phyloP scores from a whole-genome alignment of 306 rosid species.

The Castanospermum australe region DNA sequence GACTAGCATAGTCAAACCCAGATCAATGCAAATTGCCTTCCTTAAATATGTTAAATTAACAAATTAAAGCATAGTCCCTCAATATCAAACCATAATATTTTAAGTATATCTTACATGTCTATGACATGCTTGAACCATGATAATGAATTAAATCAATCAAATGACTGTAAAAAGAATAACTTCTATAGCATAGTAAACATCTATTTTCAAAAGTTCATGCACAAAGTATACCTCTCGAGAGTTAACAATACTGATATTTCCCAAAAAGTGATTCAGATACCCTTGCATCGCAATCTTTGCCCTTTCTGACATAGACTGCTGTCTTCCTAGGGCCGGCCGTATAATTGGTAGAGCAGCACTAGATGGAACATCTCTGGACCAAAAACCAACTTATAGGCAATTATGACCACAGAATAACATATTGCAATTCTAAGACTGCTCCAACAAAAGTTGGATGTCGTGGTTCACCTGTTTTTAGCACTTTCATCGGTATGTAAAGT shows the following conservation, averaged over 20 bases:
- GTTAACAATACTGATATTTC: conserved; percentile 88
- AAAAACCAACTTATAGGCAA: conserved; percentile 37
- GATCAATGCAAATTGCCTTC: background rate
- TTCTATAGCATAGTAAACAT: conserved; percentile 12
- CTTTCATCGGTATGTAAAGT: conserved; percentile 71
- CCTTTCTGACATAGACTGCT: conserved; percentile 87
- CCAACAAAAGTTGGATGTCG: background rate
- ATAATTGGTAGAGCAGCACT: conserved; percentile 95
- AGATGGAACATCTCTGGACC: conserved; percentile 95
- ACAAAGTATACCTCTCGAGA: conserved; percentile 83
- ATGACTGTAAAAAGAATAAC: background rate
- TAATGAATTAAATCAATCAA: background rate
- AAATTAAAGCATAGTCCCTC: background rate
- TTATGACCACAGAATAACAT: conserved; percentile 19
- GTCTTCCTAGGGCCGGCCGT: conserved; percentile 93
- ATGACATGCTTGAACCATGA: background rate
- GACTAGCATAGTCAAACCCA: background rate
- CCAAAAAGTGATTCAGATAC: conserved; percentile 93
- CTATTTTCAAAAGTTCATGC: conserved; percentile 17
- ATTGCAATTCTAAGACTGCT: conserved; percentile 8
- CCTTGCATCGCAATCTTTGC: conserved; percentile 97
- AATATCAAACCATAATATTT: background rate
- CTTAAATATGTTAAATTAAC: background rate
- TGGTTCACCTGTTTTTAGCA: conserved; percentile 66
- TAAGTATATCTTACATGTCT: background rate